Evolutionary conservation across 2,329 filamentous ascomycete species (phyloP), one percentile per base, ranked within the genome.

Genomic region (Septoria linicola): DNA sequence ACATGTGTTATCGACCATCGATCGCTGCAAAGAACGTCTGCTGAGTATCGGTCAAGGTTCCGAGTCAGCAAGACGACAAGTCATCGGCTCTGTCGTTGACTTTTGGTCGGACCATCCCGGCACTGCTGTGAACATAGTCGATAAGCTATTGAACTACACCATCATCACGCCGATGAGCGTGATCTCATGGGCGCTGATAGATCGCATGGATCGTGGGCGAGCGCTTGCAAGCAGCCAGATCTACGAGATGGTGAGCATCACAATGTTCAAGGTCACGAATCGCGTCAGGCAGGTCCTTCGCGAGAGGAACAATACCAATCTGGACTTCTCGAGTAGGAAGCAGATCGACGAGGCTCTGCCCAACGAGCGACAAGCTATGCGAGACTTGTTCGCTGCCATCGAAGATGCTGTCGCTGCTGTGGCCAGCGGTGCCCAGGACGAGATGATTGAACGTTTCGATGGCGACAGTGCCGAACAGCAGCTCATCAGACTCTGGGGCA

Each of bases 131-230:
- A 88, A 88, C 62, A 95, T 99, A 63, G 81, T 97, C 52, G 92
- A 97, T 76, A 97, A 97, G 72, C 80, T 99, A 4, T 84, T 99
- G 62, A 99, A 97, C 73, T 99, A 96, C 74, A 91, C 88, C 11
- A 96, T 99, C 62, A 79, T 99, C 30, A 90, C 87, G 7, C 93
- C 93, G 0, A 76, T 84, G 51, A 85, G 85, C 13, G 90, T 99
- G 21, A 80, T 96, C 41, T 85, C 95, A 65, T 99, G 93, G 93
- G 89, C 89, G 0, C 78, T 99, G 10, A 77, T 83, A 25, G 83
- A 89, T 55, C 76, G 77, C 55, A 72, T 84, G 47, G 73, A 81
- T 16, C 61, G 65, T 31, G 68, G 68, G 34, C 63, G 65, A 11
- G 81, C 82, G 2, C 81, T 99, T 10, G 82, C 86, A 8, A 80